Base-by-base conservation (phyloP, 2,329 filamentous ascomycete species). In the Apiospora malaysiana region DNA sequence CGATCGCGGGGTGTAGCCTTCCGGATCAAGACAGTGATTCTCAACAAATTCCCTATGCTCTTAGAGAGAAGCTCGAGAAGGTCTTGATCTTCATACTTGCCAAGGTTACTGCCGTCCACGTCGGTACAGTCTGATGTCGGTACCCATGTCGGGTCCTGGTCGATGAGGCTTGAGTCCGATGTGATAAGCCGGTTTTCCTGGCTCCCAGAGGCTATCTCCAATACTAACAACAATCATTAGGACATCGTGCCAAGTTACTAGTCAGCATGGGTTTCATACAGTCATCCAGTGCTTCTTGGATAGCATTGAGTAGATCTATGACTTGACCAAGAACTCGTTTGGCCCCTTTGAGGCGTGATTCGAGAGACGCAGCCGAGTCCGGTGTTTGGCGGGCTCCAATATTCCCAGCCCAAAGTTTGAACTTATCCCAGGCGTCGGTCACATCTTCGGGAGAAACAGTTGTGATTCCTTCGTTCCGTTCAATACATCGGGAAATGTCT, bases 341-440 rank as follows among this genome's bases (percentile, higher is more conserved):
- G 0, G 71, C 69, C 2, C 43, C 43, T 4, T 45, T 10, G 0
- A 74, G 69, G 1, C 73, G 69, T 14, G 68, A 59, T 21, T 74
- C 72, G 6, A 74, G 69, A 16, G 73, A 74, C 1, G 72, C 1
- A 46, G 37, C 68, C 3, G 67, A 51, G 7, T 21, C 6, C 0
- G 72, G 68, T 9, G 27, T 27, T 4, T 65, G 68, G 27, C 72
- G 43, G 0, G 69, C 72, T 2, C 73, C 73, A 10, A 73, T 27
- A 16, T 70, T 71, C 7, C 72, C 72, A 9, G 70, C 70, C 72
- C 73, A 74, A 21, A 74, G 67, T 21, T 66, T 59, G 42, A 74
- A 74, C 40, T 70, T 70, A 21, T 74, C 73, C 25, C 43, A 27
- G 7, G 68, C 37, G 66, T 74, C 72, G 1, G n/a, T 18, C 8